These are phyloP conservation scores for Penicillium verrucosum DNA, from an alignment of 2,329 filamentous ascomycete species.

Conservation along the genomic window DNA sequence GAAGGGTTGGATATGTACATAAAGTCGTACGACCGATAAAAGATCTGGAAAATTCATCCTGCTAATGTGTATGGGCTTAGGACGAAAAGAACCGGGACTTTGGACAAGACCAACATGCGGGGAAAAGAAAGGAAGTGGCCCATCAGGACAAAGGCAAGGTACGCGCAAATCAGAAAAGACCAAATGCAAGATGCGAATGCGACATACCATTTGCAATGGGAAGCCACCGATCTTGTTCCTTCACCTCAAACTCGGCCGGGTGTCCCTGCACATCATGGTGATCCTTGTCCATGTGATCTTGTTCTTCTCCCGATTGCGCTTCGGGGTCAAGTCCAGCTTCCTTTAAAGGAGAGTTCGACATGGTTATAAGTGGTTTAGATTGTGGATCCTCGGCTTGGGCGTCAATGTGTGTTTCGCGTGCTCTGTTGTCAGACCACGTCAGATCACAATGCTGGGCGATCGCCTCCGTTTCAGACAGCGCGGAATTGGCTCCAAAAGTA, in stretches of 20 bases:
- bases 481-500: conserved; percentile 25
- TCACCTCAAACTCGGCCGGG: conserved; percentile 92
- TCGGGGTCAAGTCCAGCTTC: conserved; percentile 83
- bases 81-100: neutral
- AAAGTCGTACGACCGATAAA: neutral
- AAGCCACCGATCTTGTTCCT: conserved; percentile 99
- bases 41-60: neutral
- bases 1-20: neutral
- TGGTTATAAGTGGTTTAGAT: conserved; percentile 62
- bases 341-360: conserved; percentile 95
- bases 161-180: conserved; percentile 53
- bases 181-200: conserved; percentile 46
- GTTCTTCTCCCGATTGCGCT: conserved; percentile 87
- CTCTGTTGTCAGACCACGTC: conserved; percentile 48
- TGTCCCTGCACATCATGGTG: conserved; percentile 63
- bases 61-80: neutral
- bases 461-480: conserved; percentile 22
- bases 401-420: conserved; percentile 33
- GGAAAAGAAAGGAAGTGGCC: conserved; percentile 26
- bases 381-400: conserved; percentile 38
- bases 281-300: conserved; percentile 79
- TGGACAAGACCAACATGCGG: conserved; percentile 17
- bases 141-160: conserved; percentile 36
- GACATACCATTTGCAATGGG: conserved; percentile 99
- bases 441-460: conserved; percentile 32